A percentile compares a stretch with the other conserved stretches of the same genome.
Evolutionary conservation across 75 land plant species (phyloP).

Genomic region (Sequoiadendron giganteum): DNA sequence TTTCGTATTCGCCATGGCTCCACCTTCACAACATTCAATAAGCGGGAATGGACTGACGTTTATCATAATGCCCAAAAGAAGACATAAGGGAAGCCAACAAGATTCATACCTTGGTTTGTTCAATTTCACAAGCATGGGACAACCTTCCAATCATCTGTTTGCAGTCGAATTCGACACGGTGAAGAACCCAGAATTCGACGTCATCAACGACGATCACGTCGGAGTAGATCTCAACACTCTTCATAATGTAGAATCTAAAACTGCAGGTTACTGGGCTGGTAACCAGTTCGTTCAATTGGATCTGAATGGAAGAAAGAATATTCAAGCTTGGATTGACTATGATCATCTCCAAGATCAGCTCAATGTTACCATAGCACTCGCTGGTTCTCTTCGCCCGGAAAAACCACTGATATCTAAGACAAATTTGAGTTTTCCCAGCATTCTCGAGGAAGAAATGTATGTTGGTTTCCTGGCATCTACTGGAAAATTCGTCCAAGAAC

Average conservation of each 20-base stretch:
- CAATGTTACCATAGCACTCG: not conserved
- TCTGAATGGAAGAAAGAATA: not conserved
- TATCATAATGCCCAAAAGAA: not conserved
- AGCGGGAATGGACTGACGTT: not conserved
- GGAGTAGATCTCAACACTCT: not conserved
- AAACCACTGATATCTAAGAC: constrained; percentile 6
- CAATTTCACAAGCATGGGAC: not conserved
- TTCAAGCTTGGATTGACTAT: not conserved
- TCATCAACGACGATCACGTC: not conserved
- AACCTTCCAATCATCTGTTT: not conserved
- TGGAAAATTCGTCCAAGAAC: constrained; percentile 2
- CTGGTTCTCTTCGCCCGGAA: constrained; percentile 1
- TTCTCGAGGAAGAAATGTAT: constrained; percentile 6
- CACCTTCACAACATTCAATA: too few species aligned
- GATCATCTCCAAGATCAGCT: not conserved
- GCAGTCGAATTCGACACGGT: not conserved
- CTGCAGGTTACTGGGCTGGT: not conserved
- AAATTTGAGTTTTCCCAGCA: constrained; percentile 1
- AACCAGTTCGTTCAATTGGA: not conserved
- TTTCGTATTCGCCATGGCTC: too few species aligned
- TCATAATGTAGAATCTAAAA: not conserved
- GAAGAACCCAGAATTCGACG: not conserved
- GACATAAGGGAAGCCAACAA: not conserved
- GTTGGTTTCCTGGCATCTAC: constrained; percentile 27
- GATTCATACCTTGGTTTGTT: not conserved